These are phyloP conservation scores for Sarocladium brachiariae DNA, from an alignment of 2,329 filamentous ascomycete species.

Conservation along the genomic window DNA sequence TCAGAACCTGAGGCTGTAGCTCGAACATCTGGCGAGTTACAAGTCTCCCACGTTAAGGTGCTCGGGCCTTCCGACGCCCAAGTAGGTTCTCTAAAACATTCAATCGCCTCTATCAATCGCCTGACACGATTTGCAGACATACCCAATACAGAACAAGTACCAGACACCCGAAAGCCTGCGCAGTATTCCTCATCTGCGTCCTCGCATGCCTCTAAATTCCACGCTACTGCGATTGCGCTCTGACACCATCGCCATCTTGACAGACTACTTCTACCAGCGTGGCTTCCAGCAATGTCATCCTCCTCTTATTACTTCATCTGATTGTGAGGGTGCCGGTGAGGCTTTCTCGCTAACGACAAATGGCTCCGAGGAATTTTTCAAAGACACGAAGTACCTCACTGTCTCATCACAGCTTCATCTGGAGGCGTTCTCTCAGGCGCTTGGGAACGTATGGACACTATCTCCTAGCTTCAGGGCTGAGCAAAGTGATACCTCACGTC, in stretches of 20 bases:
- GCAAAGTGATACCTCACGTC: conserved; percentile 84
- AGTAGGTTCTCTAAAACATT: conserved; percentile 40
- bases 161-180: conserved; percentile 85
- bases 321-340: conserved; percentile 94
- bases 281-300: conserved; percentile 81
- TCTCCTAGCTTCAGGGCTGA: conserved; percentile 93
- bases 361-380: conserved; percentile 59
- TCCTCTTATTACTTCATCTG: conserved; percentile 90
- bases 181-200: conserved; percentile 77
- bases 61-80: conserved; percentile 73
- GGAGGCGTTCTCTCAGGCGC: conserved; percentile 80
- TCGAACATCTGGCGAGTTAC: conserved; percentile 54
- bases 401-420: conserved; percentile 93
- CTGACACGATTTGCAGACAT: conserved; percentile 52
- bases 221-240: conserved; percentile 78
- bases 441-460: conserved; percentile 88
- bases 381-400: conserved; percentile 83
- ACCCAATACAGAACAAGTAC: conserved; percentile 94
- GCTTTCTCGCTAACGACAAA: conserved; percentile 67
- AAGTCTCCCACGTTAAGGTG: conserved; percentile 61
- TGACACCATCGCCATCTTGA: conserved; percentile 65
- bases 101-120: not conserved
- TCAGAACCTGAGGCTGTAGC: not conserved
- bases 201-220: conserved; percentile 74
- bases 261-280: conserved; percentile 64